These are phyloP conservation scores for Vicia faba DNA, from an alignment of 306 rosid species.

Conservation along the genomic window DNA sequence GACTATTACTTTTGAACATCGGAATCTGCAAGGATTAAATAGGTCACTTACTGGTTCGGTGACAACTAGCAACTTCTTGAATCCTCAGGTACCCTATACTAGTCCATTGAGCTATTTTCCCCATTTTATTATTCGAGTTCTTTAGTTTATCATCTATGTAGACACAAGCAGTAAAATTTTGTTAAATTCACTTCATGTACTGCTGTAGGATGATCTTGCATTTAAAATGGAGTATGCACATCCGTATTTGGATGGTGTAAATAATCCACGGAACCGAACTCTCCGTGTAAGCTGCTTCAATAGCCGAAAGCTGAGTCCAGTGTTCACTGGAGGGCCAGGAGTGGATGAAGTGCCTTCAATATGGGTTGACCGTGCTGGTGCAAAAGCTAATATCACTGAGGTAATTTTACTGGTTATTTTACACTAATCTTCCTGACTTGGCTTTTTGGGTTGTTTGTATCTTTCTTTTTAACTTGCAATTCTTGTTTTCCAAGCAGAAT, in stretches of 20 bases:
- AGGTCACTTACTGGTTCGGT: constrained; percentile 83
- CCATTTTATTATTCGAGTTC: constrained; percentile 24
- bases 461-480: background rate
- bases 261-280: constrained; percentile 68
- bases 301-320: constrained; percentile 95
- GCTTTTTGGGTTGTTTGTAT: constrained; percentile 9
- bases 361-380: constrained; percentile 96
- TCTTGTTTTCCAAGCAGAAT: constrained; percentile 57
- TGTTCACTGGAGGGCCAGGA: constrained; percentile 97
- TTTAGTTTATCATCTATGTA: constrained; percentile 5
- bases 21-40: constrained; percentile 82
- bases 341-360: constrained; percentile 98
- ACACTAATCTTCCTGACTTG: constrained; percentile 1
- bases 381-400: constrained; percentile 89
- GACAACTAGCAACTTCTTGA: constrained; percentile 82
- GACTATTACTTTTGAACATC: constrained; percentile 84
- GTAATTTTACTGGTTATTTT: constrained; percentile 41
- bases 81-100: constrained; percentile 71
- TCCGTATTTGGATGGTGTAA: constrained; percentile 92
- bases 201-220: constrained; percentile 84
- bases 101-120: constrained; percentile 17
- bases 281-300: constrained; percentile 93
- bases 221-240: constrained; percentile 92
- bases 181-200: constrained; percentile 27
- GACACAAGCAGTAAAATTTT: constrained; percentile 1